Evolutionary conservation across 1,139 yeast genomes (phyloP).

Genomic region (Suhomyces anneliseae): DNA sequence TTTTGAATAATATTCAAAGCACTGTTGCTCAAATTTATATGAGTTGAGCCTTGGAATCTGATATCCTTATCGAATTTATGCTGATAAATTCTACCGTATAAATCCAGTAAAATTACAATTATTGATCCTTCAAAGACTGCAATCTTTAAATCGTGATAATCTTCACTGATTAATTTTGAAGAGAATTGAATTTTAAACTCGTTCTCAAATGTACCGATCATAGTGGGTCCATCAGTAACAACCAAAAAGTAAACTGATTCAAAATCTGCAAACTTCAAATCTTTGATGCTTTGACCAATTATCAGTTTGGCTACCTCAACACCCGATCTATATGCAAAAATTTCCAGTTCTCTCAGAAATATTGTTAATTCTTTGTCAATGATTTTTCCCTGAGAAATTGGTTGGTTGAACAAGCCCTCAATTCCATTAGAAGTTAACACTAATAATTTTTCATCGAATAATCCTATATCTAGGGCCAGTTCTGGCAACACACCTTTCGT

Average conservation of each 20-base stretch:
- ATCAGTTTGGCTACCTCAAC: background rate
- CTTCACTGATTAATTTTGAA: background rate
- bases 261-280: too few relatives aligned
- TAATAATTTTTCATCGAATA: background rate
- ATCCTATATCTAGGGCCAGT: background rate
- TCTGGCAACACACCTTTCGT: background rate
- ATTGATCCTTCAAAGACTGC: background rate
- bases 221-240: background rate
- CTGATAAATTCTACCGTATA: slow-evolving; percentile 2
- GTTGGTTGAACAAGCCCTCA: background rate
- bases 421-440: background rate
- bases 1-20: background rate
- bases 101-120: slow-evolving; percentile 1
- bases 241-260: background rate
- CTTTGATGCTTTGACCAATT: background rate
- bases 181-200: background rate
- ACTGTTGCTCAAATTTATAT: background rate
- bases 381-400: background rate
- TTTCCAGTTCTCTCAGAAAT: background rate
- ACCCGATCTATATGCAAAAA: background rate
- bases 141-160: background rate
- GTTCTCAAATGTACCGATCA: background rate
- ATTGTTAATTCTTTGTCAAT: background rate
- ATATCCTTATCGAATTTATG: background rate
- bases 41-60: background rate